Evolutionary conservation across 2,329 filamentous ascomycete genomes (phyloP), one percentile per base, ranked within the genome.

Genomic region (Aphanocladium album): DNA sequence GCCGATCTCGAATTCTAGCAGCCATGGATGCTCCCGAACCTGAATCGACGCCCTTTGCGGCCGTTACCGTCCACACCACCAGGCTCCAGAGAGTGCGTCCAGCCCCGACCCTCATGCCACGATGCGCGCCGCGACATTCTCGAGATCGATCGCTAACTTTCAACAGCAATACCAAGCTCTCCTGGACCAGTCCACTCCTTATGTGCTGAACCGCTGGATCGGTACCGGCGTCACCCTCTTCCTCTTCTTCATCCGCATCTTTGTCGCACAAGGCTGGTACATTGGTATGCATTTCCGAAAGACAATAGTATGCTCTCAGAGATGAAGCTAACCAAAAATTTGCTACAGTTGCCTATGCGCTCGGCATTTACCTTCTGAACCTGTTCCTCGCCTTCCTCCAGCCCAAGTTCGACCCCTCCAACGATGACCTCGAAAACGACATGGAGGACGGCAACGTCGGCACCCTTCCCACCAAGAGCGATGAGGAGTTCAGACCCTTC

Each of bases 351-450:
- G 93, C 93, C 67, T 99, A 99, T 77, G 95, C 93, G 41, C 87
- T 99, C 60, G 95, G 93, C 68, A 99, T 99, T 77, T 99, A 99
- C 81, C 90, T 99, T 52, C 88, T 99, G 64, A 99, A 99, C 79
- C 87, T 99, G 63, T 99, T 99, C 84, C 91, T 99, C 73, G 95
- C 95, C 68, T 99, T 99, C 82, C 84, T 99, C 60, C 91, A 93
- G 72, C 95, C 95, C 69, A 99, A 99, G 81, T 98, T 99, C 81
- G 95, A 99, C 79, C 95, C 95, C 60, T 96, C 92, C 65, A 91
- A 95, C 72, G 93, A 96, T 73, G 82, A 83, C 53, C 82, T 92
- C 73, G 95, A 99, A 75, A 95, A 92, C 73, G 93, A 96, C 66
- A 93, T 98, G 83, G 95, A 99, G 77, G 93, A 97, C 69, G 95